Evolutionary conservation across 192 early-diverging fungal species (phyloP), one percentile per base, ranked within the genome.

Genomic region (Mortierella antarctica): DNA sequence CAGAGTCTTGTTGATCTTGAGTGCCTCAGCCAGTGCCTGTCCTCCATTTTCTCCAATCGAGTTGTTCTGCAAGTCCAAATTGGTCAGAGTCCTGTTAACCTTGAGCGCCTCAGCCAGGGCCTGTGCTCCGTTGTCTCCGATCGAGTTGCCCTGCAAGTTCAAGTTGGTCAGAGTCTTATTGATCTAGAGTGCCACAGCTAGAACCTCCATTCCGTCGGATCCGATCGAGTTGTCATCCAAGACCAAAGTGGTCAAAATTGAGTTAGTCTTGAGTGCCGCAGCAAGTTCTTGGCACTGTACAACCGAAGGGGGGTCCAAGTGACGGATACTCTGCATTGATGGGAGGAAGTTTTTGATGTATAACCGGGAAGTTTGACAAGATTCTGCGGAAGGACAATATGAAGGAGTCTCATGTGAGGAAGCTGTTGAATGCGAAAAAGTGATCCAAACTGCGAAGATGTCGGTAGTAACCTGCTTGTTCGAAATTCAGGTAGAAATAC

Each of bases 81-180:
- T 50, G 17, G 49, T 17, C 17, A 17, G 49, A 50, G 49, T 31
- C 31, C 1, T 17, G 42, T 47, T 61, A 17, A 45, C 2, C 59
- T 61, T 61, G 59, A 61, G 45, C n/a, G 59, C 59, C 42, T 61
- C 59, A 15, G 59, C 42, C 59, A 61, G 45, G 1, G 59, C 45
- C 40, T 31, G 40, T n/a, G 42, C 59, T 47, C 42, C 45, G 42
- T 61, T 31, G 14, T 61, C 15, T 45, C 42, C 59, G 31, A 61
- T 61, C 59, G 42, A 61, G 59, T 61, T 61, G 59, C 17, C 9
- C 45, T 10, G 8, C 14, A 45, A 61, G n/a, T 61, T n/a, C 31
- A 31, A 31, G 31, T 31, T 31, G 31, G 31, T 45, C 42, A 61
- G 31, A n/a, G 59, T 61, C 9, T 39, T n/a, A 42, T 61, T 61